Base-by-base conservation (phyloP, 768 basidiomycete species). In the Pisolithus tinctorius region DNA sequence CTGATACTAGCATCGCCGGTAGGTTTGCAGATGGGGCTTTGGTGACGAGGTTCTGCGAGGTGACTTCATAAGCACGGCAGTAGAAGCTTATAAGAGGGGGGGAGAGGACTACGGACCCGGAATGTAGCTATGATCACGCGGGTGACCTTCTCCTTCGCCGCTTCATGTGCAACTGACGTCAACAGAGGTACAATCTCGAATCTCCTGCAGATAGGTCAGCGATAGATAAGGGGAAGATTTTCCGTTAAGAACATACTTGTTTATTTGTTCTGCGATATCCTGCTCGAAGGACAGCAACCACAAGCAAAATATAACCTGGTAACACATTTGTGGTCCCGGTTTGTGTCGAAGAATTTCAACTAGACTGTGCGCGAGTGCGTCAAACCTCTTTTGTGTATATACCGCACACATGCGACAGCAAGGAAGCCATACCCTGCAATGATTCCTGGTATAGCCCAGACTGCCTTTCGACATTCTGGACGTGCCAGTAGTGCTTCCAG, bases 121-220 rank as follows among this genome's bases (percentile, higher is more conserved):
- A 97, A 90, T 1, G 94, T 92, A 13, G 96, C 91, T 36, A 97
- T 76, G 50, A 94, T 83, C 13, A 98, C 88, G 8, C 96, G 84
- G 54, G 92, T 88, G 27, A 99, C 91, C 69, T 99, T 99, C 72
- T 98, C 95, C 68, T 99, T 99, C 30, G 89, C 87, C 4, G 94
- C 94, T 6, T 74, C 79, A 63, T 94, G 89, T 2, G 93, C 93
- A 37, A 92, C 81, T 43, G 86, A 80, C 30, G 85, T 83, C 37
- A 99, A 74, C 23, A 90, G 72, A 25, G 93, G 89, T 58, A 96
- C 84, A 34, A 97, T 77, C 62, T 95, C 89, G 66, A 84, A 95
- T 67, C 85, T 88, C 72, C 93, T 96, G 52, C 10, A 11, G 44
- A 14, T 58, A 13, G n/a, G 45, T 50, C 41, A 55, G 39, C 23